Evolutionary conservation across 1,284 basidiomycete species (phyloP), one percentile per base, ranked within the genome.

Genomic region (Pseudozyma tsukubaensis): DNA sequence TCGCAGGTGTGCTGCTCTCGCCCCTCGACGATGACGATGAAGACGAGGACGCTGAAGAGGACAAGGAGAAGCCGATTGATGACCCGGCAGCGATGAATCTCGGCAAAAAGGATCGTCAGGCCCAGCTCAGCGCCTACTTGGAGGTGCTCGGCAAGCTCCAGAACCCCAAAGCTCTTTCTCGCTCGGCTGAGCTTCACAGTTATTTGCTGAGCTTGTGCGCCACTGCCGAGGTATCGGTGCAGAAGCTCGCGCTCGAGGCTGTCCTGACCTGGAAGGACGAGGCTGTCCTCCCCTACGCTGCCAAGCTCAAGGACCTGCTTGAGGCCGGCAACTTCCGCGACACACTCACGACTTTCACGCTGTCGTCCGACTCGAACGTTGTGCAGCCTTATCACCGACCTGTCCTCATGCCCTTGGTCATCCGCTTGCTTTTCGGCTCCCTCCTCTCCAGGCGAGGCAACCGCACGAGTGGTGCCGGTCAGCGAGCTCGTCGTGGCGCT

Each of bases 281-380:
- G 0, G 87, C 87, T 48, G 87, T 98, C 7, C 65, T 86, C 0
- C 87, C 90, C 0, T 91, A 93, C 75, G 89, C 91, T 65, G 89
- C 92, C 18, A 88, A 88, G 16, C 86, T 98, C 19, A 88, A 87
- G 29, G 87, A 87, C 16, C 86, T 99, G 9, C 87, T 99, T 37
- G 94, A 97, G 67, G 91, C 94, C 50, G 91, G 90, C 14, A 88
- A 92, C 66, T 97, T 95, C 90, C 87, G 96, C 24, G 97, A 99
- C 79, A 91, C 92, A 77, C 88, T 99, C 5, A 88, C 91, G 0
- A 88, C 89, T 18, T 88, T 98, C 45, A 73, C 78, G 48, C 59
- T 83, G 11, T 67, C 77, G 2, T 65, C 64, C 12, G 74, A 76
- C n/a, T 71, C 78, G 9, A 88, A 88, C 14, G 83, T 85, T 4